Evolutionary conservation across 2,329 filamentous ascomycete species (phyloP).

Genomic region (Talaromyces sp.): DNA sequence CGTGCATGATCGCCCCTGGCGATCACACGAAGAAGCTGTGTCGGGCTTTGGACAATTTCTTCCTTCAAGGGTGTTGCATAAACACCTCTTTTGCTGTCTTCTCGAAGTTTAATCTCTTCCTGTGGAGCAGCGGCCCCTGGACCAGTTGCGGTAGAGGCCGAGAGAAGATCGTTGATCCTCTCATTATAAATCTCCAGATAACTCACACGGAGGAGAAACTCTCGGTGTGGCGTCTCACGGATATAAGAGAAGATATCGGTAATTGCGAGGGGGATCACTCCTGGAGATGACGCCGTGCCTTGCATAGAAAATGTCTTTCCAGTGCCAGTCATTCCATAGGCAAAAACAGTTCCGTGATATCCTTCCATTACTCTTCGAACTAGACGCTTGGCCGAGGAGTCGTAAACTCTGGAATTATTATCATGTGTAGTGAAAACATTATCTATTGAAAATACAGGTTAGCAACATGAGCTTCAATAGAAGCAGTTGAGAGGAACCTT

Average conservation of each 20-base stretch:
- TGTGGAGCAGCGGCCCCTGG: conserved; percentile 55
- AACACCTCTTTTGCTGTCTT: conserved; percentile 93
- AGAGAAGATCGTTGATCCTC: conserved; percentile 88
- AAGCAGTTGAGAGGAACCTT: conserved; percentile 26
- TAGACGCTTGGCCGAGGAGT: conserved; percentile 86
- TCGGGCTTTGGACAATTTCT: conserved; percentile 97
- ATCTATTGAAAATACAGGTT: conserved; percentile 51
- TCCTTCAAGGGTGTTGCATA: conserved; percentile 96
- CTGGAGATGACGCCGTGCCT: conserved; percentile 88
- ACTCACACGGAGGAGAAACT: conserved; percentile 92
- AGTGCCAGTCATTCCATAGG: conserved; percentile 98
- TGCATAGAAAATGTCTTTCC: conserved; percentile 99
- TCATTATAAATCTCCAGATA: conserved; percentile 99
- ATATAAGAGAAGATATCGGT: conserved; percentile 99
- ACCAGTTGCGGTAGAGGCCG: conserved; percentile 60
- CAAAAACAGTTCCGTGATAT: conserved; percentile 96
- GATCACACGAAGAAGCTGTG: conserved; percentile 89
- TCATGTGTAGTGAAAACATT: conserved; percentile 95
- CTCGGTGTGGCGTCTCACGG: conserved; percentile 87
- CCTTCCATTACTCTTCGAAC: conserved; percentile 98
- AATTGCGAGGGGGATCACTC: conserved; percentile 94
- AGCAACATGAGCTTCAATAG: conserved; percentile 15
- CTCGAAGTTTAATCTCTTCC: conserved; percentile 94
- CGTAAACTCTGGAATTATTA: conserved; percentile 91
- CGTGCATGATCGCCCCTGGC: conserved; percentile 88